Evolutionary conservation across 768 basidiomycete genomes (phyloP).

Genomic region (Agaricus blazei): DNA sequence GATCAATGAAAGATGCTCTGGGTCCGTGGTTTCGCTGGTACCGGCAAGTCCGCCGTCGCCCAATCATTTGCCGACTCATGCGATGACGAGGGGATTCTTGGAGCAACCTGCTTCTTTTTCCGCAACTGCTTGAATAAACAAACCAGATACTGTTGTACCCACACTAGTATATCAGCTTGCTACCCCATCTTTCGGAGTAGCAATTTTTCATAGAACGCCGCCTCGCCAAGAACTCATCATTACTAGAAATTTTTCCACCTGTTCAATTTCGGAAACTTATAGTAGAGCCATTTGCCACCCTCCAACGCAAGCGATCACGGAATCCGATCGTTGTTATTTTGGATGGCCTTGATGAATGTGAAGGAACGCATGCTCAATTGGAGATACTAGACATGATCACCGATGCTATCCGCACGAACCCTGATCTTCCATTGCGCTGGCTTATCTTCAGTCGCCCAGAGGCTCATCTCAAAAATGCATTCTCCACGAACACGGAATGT

Average conservation of each 20-base stretch:
- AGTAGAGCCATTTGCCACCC: not conserved
- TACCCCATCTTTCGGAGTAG: not conserved
- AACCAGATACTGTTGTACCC: not conserved
- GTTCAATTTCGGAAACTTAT: conserved; percentile 2
- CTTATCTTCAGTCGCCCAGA: too few relatives aligned
- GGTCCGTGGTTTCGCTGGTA: too few relatives aligned
- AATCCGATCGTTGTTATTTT: not conserved
- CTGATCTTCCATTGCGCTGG: not conserved
- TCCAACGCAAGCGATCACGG: not conserved
- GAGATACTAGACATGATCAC: not conserved
- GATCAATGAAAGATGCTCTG: too few relatives aligned
- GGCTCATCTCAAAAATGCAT: not conserved
- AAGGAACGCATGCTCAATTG: not conserved
- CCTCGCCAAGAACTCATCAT: not conserved
- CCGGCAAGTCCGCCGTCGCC: too few relatives aligned
- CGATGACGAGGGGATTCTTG: not conserved
- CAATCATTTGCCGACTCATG: too few relatives aligned
- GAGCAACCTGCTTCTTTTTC: conserved; percentile 5
- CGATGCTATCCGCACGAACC: not conserved
- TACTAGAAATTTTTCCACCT: not conserved
- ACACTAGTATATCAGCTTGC: conserved; percentile 4
- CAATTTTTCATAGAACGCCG: not conserved
- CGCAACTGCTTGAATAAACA: not conserved
- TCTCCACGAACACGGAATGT: not conserved
- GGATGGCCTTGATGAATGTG: conserved; percentile 5